These are phyloP conservation scores for Orbilia javanica DNA, from an alignment of 2,329 filamentous ascomycete species.

Conservation along the genomic window DNA sequence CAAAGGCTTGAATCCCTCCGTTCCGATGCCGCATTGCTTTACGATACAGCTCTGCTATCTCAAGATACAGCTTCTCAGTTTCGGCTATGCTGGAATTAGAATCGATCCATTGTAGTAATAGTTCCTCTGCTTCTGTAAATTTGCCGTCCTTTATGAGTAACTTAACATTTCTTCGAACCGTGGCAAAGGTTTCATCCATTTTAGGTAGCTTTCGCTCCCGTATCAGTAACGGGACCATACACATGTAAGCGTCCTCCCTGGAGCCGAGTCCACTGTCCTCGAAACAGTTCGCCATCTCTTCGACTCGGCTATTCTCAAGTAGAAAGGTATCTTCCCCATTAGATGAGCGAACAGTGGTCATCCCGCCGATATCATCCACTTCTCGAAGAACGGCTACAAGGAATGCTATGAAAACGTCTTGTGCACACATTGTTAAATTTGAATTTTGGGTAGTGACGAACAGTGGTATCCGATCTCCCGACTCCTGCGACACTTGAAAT, in stretches of 20 bases:
- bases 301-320: slow-evolving; percentile 19
- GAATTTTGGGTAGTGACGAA: slow-evolving; percentile 22
- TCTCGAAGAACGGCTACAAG: not conserved
- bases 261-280: slow-evolving; percentile 60
- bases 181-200: slow-evolving; percentile 3
- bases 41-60: slow-evolving; percentile 13
- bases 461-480: not conserved
- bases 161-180: not conserved
- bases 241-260: slow-evolving; percentile 62
- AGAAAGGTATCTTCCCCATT: not conserved
- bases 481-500: not conserved
- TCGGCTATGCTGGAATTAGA: not conserved
- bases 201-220: slow-evolving; percentile 25
- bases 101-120: slow-evolving; percentile 12
- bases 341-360: slow-evolving; percentile 7
- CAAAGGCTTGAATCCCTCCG: not conserved
- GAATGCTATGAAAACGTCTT: slow-evolving; percentile 47
- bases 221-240: slow-evolving; percentile 62
- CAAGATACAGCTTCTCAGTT: not conserved
- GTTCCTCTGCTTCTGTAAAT: not conserved
- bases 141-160: not conserved
- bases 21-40: slow-evolving; percentile 11
- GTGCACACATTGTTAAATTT: slow-evolving; percentile 43
- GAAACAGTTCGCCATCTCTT: slow-evolving; percentile 60
- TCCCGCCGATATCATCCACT: slow-evolving; percentile 23